Evolutionary conservation across 1,139 yeast species (phyloP), one percentile per base, ranked within the genome.

Genomic region (Pichia sp.): DNA sequence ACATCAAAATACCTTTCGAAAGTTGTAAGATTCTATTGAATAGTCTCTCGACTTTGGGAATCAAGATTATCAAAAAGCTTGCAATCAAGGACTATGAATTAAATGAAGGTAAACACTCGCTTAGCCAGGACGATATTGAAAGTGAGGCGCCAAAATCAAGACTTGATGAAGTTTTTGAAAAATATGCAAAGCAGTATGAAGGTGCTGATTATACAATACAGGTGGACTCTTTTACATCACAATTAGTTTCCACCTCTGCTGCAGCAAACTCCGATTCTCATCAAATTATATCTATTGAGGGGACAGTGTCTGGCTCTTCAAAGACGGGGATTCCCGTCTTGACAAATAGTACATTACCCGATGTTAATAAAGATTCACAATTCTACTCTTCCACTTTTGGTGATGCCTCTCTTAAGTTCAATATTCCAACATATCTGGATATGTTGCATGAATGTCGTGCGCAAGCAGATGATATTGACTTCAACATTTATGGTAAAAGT

Each of bases 141-240:
- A 19, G 40, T 8, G 10, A 14, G 23, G 11, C 5, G 8, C 19
- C 19, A 28, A 30, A 36, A 18, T 30, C 41, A 8, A 48, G 52
- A 22, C 72, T 82, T 38, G 86, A 82, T 47, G 60, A 61, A 6
- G 56, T 80, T 2, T 82, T 83, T 52, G 63, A 67, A 9, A 67
- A 67, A 40, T 75, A 70, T 47, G 67, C 64, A 3, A 49, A 46
- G 14, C 44, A 48, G 9, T 33, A 40, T 32, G 31, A 39, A 9
- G 37, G 33, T 15, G 32, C 46, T 2, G 53, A 54, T 12, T 59
- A 57, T 32, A 32, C 59, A n/a, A 56, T 72, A 8, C 47, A 50
- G 13, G 81, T 84, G n/a, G 86, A 83, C 50, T 78, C 93, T 0
- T 68, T 81, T 43, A 79, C 91, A 1, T 91, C 91, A 4, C 35